Evolutionary conservation across 441 rosid genomes (phyloP), one percentile per base, ranked within the genome.

Genomic region (Capsella rubella): DNA sequence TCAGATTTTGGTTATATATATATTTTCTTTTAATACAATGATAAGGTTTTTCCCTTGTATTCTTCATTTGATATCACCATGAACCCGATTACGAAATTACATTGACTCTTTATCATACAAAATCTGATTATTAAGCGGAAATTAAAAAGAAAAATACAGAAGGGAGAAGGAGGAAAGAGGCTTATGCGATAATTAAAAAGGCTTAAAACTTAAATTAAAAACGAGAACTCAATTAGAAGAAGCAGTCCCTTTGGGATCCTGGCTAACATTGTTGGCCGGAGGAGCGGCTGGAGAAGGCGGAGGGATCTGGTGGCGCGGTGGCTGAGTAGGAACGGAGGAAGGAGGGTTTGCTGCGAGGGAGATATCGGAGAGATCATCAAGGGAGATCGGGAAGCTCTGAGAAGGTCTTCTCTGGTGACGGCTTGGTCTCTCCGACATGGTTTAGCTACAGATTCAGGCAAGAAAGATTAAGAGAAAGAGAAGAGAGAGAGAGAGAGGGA

Each of bases 351-450:
- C 15, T 5, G 54, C 9, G 49, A 67, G 51, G 46, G 78, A 67
- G 62, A 78, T 47, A 29, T 78, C 74, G 4, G 81, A 53, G 3
- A 78, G 70, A 67, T 78, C 78, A 8, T 78, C 81, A 10, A 72
- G 59, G 6, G 74, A 59, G 71, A 78, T 66, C 29, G 73, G 61
- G 0, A 66, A 71, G 31, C 62, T 78, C 42, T 78, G 81, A 62
- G 81, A 78, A 53, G 73, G 81, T 67, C 78, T 72, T 54, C 81
- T 67, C 50, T 78, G 71, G 61, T 78, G 81, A 47, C 81, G 74
- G 39, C 40, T 73, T 72, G 81, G 81, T 73, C 78, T 67, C 53
- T 78, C 81, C 56, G 81, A 78, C 81, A 78, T 78, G 73, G 49
- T 52, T 25, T 25, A 25, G 73, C 21, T 78, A 6, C 46, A 28